phyloP scores from a whole-genome alignment of 805 yeast species.

The Lachancea sp. region DNA sequence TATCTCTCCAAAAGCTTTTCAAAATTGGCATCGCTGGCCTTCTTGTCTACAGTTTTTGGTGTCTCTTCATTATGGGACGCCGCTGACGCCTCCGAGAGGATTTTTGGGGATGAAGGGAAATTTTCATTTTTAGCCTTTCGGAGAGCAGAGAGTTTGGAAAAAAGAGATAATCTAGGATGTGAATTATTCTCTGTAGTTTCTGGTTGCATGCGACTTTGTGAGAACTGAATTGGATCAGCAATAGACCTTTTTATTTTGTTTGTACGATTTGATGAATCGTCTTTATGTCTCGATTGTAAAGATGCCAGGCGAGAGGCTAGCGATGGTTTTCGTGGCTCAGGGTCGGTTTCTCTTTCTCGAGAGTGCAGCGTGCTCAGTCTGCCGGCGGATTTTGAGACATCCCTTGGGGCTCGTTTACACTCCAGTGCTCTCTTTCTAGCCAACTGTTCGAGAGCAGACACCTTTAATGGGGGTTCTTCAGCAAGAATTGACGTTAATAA shows the following conservation, averaged over 20 bases:
- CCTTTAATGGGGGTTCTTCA: constrained; percentile 4
- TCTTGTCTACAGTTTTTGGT: neutral
- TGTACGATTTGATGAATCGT: neutral
- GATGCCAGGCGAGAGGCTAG: constrained; percentile 2
- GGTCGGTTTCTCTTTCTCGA: neutral
- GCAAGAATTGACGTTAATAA: constrained; percentile 2
- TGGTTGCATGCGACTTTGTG: neutral
- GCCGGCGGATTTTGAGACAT: neutral
- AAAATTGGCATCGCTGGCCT: neutral
- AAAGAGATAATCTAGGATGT: neutral
- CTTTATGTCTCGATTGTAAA: neutral
- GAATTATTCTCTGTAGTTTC: neutral
- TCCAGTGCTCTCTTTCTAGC: constrained; percentile 37
- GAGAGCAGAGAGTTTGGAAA: neutral
- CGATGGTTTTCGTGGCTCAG: neutral
- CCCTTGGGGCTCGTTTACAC: neutral
- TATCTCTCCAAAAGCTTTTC: neutral
- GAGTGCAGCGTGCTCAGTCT: neutral
- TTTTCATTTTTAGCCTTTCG: neutral
- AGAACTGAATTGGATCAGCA: neutral
- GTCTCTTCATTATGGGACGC: neutral
- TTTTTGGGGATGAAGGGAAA: neutral
- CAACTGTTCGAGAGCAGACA: constrained; percentile 42
- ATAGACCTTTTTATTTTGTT: neutral
- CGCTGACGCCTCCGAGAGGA: neutral